Conservation (phyloP, 306 rosid species). For the Morella rubra region DNA sequence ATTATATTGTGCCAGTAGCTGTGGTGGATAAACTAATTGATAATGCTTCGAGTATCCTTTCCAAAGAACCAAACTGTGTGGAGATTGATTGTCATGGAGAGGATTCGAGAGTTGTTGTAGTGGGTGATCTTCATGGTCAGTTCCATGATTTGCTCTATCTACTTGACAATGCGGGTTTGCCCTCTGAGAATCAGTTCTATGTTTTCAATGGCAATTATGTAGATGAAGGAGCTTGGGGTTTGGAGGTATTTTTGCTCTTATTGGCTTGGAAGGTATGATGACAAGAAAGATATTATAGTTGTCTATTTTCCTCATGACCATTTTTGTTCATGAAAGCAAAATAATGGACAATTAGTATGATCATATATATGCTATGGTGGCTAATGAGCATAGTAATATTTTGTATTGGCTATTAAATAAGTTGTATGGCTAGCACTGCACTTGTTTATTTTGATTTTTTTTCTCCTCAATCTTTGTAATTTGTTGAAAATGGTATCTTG, state of each 20-base stretch:
- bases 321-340: constrained; percentile 4
- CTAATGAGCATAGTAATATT: constrained; percentile 2
- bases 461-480: background rate
- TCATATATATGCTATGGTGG: constrained; percentile 7
- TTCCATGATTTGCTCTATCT: constrained; percentile 70
- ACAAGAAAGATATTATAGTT: constrained; percentile 11
- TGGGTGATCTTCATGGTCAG: constrained; percentile 84
- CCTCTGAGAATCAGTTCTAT: constrained; percentile 70
- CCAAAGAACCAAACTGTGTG: constrained; percentile 75
- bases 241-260: constrained; percentile 81
- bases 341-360: background rate
- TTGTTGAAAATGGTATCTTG: background rate
- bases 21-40: constrained; percentile 56
- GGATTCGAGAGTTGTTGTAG: constrained; percentile 70
- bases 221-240: constrained; percentile 74
- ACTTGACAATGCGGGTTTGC: constrained; percentile 59
- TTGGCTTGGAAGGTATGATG: constrained; percentile 87
- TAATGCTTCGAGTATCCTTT: constrained; percentile 54
- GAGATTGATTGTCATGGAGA: constrained; percentile 61
- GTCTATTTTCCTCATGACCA: constrained; percentile 5
- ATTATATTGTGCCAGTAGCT: constrained; percentile 43
- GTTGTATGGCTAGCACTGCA: background rate
- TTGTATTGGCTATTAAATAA: background rate
- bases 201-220: constrained; percentile 90
- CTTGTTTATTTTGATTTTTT: background rate